Evolutionary conservation across 331 rosid species (phyloP).

Genomic region (Ulmus americana): DNA sequence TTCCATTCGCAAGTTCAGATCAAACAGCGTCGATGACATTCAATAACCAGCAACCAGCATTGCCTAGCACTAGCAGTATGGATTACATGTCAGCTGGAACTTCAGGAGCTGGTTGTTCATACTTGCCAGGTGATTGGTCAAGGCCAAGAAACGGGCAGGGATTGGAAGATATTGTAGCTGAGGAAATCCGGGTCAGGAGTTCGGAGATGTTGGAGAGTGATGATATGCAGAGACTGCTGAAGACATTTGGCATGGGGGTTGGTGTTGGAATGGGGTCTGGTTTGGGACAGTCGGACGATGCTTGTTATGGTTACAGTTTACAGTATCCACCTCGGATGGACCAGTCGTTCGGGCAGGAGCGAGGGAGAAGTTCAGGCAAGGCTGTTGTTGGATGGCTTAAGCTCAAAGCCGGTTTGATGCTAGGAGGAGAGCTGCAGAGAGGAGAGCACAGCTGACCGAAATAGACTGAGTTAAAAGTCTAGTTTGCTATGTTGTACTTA

Average conservation of each 20-base stretch:
- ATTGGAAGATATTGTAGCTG: slow-evolving; percentile 57
- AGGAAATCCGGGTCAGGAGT: slow-evolving; percentile 62
- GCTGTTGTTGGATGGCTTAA: slow-evolving; percentile 92
- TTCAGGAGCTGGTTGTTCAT: slow-evolving; percentile 32
- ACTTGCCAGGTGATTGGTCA: slow-evolving; percentile 57
- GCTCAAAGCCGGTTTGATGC: slow-evolving; percentile 76
- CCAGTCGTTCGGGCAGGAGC: slow-evolving; percentile 39
- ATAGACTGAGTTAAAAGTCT: slow-evolving; percentile 45
- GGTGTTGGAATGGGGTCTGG: slow-evolving; percentile 29
- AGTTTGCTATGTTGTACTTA: slow-evolving; percentile 49
- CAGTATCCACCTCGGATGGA: slow-evolving; percentile 53
- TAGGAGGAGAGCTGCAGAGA: slow-evolving; percentile 72
- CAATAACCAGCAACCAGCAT: slow-evolving; percentile 36
- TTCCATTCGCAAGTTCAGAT: slow-evolving; percentile 41
- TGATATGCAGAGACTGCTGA: slow-evolving; percentile 70
- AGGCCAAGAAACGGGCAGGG: slow-evolving; percentile 50
- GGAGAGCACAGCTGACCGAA: slow-evolving; percentile 81
- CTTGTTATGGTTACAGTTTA: slow-evolving; percentile 46
- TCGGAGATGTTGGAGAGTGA: slow-evolving; percentile 69
- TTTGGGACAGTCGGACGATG: slow-evolving; percentile 41
- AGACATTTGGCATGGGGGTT: slow-evolving; percentile 49
- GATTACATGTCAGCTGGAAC: slow-evolving; percentile 38
- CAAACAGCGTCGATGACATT: slow-evolving; percentile 34
- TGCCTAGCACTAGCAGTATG: slow-evolving; percentile 31
- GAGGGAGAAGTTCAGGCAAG: slow-evolving; percentile 51